Evolutionary conservation across 108 stramenopile species (phyloP), one percentile per base, ranked within the genome.

Genomic region (Pseudonitzschia pungens): DNA sequence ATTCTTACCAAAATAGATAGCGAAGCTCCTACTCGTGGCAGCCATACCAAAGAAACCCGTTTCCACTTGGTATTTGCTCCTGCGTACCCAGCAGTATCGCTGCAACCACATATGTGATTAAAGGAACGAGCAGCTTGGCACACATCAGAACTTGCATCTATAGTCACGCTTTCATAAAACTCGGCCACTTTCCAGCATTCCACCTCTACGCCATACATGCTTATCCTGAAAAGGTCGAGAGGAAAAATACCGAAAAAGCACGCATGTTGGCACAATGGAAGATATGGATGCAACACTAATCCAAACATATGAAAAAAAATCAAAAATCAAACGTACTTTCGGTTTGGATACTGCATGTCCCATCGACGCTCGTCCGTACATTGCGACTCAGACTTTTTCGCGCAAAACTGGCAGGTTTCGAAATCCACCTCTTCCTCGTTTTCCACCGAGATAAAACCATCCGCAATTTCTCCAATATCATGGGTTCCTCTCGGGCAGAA

Each of bases 121-220:
- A 9, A 36, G 4, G 33, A n/a, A 40, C 60, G 31, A 21, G 15
- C 60, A 33, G 60, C 36, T 14, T 33, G 33, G n/a, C 60, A 62
- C 3, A 29, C 32, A 15, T 9, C 15, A 62, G 36, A 29, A 62
- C 40, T 21, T 62, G 60, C 60, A 1, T 33, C 32, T 12, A 62
- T 20, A n/a, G 36, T 62, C 32, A 62, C 16, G 15, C 60, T 62
- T 2, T 28, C 27, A 40, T 62, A 62, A 62, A 62, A 62, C 60
- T 62, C 60, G 32, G 60, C 60, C 7, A 62, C 60, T n/a, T 24
- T 28, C 60, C 60, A 62, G 32, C 60, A 62, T 62, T 62, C 60
- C 11, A 62, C 60, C 5, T 41, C 31, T 29, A 4, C 10, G 10
- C 33, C 60, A 18, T 29, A 62, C 60, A 62, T 40, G 15, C 9